Evolutionary conservation across 305 asterid genomes (phyloP).

Genomic region (Fraxinus sp.): DNA sequence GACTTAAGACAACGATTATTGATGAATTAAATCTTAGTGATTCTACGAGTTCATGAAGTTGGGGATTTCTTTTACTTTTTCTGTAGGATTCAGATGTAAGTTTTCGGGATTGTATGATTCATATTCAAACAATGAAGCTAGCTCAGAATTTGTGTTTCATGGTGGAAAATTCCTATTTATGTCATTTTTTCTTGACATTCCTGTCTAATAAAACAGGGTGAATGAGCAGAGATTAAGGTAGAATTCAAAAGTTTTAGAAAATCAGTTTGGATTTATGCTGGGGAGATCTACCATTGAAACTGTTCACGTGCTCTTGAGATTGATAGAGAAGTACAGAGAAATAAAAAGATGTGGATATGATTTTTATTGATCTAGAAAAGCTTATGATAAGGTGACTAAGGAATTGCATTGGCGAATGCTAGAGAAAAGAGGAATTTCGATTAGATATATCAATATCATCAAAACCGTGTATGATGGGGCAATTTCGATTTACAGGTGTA

Average conservation of each 20-base stretch:
- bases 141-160: background rate
- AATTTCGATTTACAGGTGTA: background rate
- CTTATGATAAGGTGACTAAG: background rate
- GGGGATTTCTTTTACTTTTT: background rate
- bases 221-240: background rate
- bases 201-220: background rate
- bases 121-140: background rate
- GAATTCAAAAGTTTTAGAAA: background rate
- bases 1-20: background rate
- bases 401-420: background rate
- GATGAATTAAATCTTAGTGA: background rate
- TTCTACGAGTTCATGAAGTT: background rate
- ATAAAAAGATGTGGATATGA: background rate
- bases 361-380: background rate
- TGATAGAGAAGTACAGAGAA: background rate
- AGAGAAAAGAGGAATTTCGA: background rate
- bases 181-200: background rate
- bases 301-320: background rate
- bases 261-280: background rate
- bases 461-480: background rate
- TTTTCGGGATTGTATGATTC: background rate
- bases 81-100: background rate
- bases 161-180: background rate
- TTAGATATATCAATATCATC: background rate
- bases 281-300: background rate